These are phyloP conservation scores for Mycena metata DNA, from an alignment of 768 basidiomycete species.

Conservation along the genomic window DNA sequence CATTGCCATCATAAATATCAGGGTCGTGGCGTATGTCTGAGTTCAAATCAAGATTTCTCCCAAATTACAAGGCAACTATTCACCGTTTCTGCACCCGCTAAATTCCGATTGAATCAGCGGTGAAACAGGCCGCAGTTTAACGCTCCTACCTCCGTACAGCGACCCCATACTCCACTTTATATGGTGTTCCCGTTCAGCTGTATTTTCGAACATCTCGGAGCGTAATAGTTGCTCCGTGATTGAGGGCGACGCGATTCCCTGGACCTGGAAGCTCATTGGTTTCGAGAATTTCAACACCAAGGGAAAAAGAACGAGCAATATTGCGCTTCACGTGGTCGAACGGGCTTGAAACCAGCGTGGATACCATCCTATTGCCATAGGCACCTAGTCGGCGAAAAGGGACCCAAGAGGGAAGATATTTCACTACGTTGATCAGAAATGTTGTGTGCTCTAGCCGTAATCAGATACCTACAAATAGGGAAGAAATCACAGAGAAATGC, in stretches of 20 bases:
- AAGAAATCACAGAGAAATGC: slow-evolving; percentile 18
- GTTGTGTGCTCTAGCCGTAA: not conserved
- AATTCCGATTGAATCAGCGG: not conserved
- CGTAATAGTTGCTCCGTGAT: too few species aligned
- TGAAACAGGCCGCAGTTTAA: too few species aligned
- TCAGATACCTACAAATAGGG: slow-evolving; percentile 4
- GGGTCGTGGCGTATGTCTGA: not conserved
- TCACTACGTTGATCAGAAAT: slow-evolving; percentile 5
- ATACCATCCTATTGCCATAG: too few species aligned
- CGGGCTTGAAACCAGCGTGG: slow-evolving; percentile 32
- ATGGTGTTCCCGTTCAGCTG: too few species aligned
- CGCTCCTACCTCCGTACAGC: slow-evolving; percentile 20
- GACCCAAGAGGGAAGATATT: slow-evolving; percentile 15
- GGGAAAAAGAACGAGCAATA: slow-evolving; percentile 34
- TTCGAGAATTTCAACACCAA: too few species aligned
- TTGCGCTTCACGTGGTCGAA: slow-evolving; percentile 26
- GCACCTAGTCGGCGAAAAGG: slow-evolving; percentile 13
- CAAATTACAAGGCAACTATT: not conserved
- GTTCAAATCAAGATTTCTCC: too few species aligned
- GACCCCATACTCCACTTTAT: slow-evolving; percentile 18
- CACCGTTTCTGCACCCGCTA: slow-evolving; percentile 24
- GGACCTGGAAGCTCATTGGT: too few species aligned
- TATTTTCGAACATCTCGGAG: too few species aligned
- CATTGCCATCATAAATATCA: slow-evolving; percentile 20
- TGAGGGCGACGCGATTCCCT: too few species aligned